Evolutionary conservation across 805 yeast species (phyloP).

Genomic region (Isabelozyma pseudorhagii): DNA sequence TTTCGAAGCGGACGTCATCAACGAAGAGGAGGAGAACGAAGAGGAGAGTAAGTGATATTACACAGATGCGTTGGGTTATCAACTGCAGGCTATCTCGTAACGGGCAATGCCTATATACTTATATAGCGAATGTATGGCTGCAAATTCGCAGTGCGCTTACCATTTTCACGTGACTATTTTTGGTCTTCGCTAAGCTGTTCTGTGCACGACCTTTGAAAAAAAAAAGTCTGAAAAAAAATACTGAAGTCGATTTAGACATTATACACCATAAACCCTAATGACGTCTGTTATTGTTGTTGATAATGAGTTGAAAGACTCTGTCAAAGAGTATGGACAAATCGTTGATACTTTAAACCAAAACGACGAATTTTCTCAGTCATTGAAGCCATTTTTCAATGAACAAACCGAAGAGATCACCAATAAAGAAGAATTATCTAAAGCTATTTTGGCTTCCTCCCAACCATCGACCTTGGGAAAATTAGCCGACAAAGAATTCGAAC

Average conservation of each 20-base stretch:
- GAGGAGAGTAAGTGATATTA: slow-evolving; percentile 5
- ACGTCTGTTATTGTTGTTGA: slow-evolving; percentile 44
- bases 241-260: neutral
- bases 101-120: neutral
- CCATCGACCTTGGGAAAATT: slow-evolving; percentile 29
- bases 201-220: neutral
- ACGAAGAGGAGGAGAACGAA: slow-evolving; percentile 18
- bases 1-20: slow-evolving; percentile 3
- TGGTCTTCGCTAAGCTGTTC: neutral
- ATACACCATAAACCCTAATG: slow-evolving; percentile 15
- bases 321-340: slow-evolving; percentile 37
- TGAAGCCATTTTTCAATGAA: slow-evolving; percentile 17
- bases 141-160: neutral
- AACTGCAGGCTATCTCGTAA: too few species aligned
- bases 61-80: too few species aligned
- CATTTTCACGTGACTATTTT: neutral
- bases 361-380: slow-evolving; percentile 23
- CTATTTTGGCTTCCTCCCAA: slow-evolving; percentile 24
- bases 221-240: neutral
- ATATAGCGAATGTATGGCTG: neutral
- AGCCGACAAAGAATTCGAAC: slow-evolving; percentile 43
- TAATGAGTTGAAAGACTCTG: slow-evolving; percentile 38
- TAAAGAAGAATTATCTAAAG: slow-evolving; percentile 24
- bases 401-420: slow-evolving; percentile 21
- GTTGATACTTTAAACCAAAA: slow-evolving; percentile 30